Percentiles rank a stretch among this genome's conserved stretches.
Evolutionary conservation across 2,329 filamentous ascomycete species (phyloP).

Genomic region (Aspergillus cejpii): DNA sequence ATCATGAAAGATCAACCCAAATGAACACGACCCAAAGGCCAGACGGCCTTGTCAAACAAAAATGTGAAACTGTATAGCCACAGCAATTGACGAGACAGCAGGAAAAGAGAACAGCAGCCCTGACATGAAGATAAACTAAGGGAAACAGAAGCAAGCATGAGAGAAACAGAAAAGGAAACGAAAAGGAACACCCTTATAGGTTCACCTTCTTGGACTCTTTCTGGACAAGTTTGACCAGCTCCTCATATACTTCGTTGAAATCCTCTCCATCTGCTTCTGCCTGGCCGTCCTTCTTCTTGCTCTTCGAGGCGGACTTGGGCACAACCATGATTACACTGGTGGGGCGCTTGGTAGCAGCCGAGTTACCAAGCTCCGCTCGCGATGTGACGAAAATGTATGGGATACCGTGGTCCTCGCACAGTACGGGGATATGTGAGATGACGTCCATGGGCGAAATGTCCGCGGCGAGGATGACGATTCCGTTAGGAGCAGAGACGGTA

Average conservation of each 20-base stretch:
- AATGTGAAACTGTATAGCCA: slow-evolving; percentile 36
- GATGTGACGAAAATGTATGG: slow-evolving; percentile 94
- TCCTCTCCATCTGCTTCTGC: slow-evolving; percentile 41
- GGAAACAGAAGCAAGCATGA: slow-evolving; percentile 13
- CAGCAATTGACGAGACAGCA: slow-evolving; percentile 20
- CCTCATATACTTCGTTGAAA: slow-evolving; percentile 49
- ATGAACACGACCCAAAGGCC: slow-evolving; percentile 32
- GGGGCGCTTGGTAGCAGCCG: slow-evolving; percentile 89
- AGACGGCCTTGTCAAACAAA: slow-evolving; percentile 32
- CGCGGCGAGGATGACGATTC: slow-evolving; percentile 83
- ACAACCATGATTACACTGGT: slow-evolving; percentile 89
- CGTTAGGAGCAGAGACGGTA: slow-evolving; percentile 57
- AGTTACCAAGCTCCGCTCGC: slow-evolving; percentile 86
- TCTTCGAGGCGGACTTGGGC: slow-evolving; percentile 46
- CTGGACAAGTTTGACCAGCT: slow-evolving; percentile 53
- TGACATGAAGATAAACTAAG: slow-evolving; percentile 24
- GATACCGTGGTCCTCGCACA: slow-evolving; percentile 96
- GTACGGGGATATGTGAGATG: slow-evolving; percentile 93
- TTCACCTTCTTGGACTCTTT: slow-evolving; percentile 54
- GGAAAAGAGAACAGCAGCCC: slow-evolving; percentile 16
- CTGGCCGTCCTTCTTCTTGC: slow-evolving; percentile 44
- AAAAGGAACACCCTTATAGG: slow-evolving; percentile 34
- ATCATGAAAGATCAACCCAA: slow-evolving; percentile 29
- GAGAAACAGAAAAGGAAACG: slow-evolving; percentile 15
- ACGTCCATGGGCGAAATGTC: slow-evolving; percentile 99